Evolutionary conservation across 805 yeast species (phyloP), one percentile per base, ranked within the genome.

Genomic region (Lipomyces sp.): DNA sequence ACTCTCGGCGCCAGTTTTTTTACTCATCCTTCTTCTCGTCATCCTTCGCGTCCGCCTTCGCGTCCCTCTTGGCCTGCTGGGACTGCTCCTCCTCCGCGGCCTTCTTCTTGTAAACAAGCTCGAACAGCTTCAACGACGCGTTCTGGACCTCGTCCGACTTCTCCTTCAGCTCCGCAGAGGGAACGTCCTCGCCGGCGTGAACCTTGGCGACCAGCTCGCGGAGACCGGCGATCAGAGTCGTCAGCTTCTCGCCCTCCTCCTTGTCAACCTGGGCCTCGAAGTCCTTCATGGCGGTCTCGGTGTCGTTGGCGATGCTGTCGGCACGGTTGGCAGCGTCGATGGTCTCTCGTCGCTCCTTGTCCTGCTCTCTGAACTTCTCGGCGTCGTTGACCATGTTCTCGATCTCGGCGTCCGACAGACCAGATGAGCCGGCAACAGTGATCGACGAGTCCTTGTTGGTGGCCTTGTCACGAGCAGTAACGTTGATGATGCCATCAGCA

Each of bases 401-500:
- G 68, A 89, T 85, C 76, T 89, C 96, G 53, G 84, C 68, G 66
- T 88, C 93, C 61, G 90, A 82, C 70, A 89, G 76, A 72, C 96
- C 97, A 41, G 95, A 86, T 51, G 95, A 86, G 62, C 96, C 97
- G 61, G 95, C 95, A 60, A 89, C 96, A 45, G 96, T 89, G 74
- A 89, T 90, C 55, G 95, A 86, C 51, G 96, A 89, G 63, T 86
- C 90, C 80, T 89, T 89, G 77, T 84, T 86, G 60, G 95, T 82
- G 60, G 90, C 93, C 79, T 88, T 86, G 76, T 89, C 97, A 65
- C 83, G 82, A 49, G 96, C 96, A 70, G 87, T 82, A 52, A 89
- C 96, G 78, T 89, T 90, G 77, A 89, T 88, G 70, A 89, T 90
- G 67, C 97, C 97, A 74, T 89, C 96, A 60, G 97, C 95, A 72